Evolutionary conservation across 1,284 basidiomycete genomes (phyloP), one percentile per base, ranked within the genome.

Genomic region (Inonotus obliquus): DNA sequence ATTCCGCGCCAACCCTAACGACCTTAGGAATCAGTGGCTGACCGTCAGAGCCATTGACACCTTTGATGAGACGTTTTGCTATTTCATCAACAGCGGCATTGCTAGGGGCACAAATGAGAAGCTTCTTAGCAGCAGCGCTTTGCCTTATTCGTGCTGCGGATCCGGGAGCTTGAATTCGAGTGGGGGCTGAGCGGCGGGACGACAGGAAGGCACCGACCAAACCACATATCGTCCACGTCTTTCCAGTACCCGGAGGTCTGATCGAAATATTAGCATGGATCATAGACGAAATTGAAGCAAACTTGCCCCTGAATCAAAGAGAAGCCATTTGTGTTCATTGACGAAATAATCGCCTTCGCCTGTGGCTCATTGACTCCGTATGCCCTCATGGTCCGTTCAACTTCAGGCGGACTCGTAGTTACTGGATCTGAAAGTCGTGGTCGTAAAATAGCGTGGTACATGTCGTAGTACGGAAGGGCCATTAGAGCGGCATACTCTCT

Each of bases 71-170:
- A 60, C 97, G 89, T 69, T 86, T 85, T 5, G 94, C 93, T 27
- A 99, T 89, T 76, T 99, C 97, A 71, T 99, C 96, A 57, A 99
- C 96, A 45, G 97, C 97, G 14, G 97, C 97, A 73, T 99, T 99
- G 78, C 93, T 96, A 1, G 97, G 97, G 0, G 97, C 97, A 71
- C 97, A 99, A 29, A 99, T 80, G 17, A 99, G 81, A 51, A 99
- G 79, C 72, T 97, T 97, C 62, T 85, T 76, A 2, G 79, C 74
- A 1, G 79, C 71, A n/a, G 75, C 76, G 65, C 82, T 83, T 49
- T 84, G 79, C 0, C 76, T 74, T 44, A 76, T 73, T 19, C 71
- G 72, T 41, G 75, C 69, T 37, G 70, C 52, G 17, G 70, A 69
- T 27, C 75, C 77, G 23, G 80, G 83, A 38, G 74, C 76, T 49